Base-by-base conservation (phyloP, 257 asterid genomes). In the Scutellaria galericulata region DNA sequence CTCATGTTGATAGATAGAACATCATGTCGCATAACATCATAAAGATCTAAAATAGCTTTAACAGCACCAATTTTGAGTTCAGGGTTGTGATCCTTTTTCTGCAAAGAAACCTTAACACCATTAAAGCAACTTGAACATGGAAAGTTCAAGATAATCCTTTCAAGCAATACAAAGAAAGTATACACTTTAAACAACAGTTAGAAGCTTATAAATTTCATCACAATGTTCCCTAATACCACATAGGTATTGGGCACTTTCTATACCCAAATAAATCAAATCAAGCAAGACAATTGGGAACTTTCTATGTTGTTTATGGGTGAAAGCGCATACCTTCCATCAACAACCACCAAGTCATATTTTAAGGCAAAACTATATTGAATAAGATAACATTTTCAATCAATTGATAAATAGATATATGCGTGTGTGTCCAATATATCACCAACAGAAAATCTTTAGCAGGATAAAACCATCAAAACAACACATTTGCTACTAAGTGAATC, bases 11-110 rank as follows among this genome's bases (percentile, higher is more conserved):
- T 65, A 74, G 82, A 77, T 45, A 94, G 86, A 22, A 91, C 87
- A 79, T 94, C 99, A 70, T 8, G 77, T 57, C 86, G 93, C 96
- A 94, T 84, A 77, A 90, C 96, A 83, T 94, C 99, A 83, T 94
- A 91, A 15, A 94, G 91, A 86, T 94, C 99, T 70, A 87, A 92
- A 51, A 91, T 51, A 65, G 99, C 96, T 80, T 91, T 91, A 62
- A 91, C 90, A 71, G 97, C 98, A 72, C 99, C 97, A 66, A 86
- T 76, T 83, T 85, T 92, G 12, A 89, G 91, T 75, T 88, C 97
- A 15, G 96, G 88, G 60, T 96, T 78, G 15, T 78, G 87, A 53
- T 89, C 96, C 77, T 83, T 83, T 80, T 83, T 94, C 99, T 94
- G 89, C 77, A 68, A 18, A 73, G 58, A 81, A 13, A 72, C 27